Evolutionary conservation across 768 basidiomycete species (phyloP).

Genomic region (Auricularia cornea): DNA sequence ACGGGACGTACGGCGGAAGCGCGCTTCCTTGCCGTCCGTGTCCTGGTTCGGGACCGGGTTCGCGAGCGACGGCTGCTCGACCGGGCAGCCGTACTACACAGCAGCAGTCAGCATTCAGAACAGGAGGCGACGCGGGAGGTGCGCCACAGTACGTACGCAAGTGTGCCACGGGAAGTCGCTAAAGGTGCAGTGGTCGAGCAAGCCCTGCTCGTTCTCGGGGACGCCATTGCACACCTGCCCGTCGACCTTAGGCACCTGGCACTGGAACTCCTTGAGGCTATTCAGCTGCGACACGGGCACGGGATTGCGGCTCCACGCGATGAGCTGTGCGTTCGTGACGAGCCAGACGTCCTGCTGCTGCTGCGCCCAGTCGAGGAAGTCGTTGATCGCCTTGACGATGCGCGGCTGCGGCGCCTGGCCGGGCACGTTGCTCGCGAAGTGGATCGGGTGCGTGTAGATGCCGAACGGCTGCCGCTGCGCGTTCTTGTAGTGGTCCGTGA

Average conservation of each 20-base stretch:
- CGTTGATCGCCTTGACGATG: conserved; percentile 68
- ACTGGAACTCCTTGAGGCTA: conserved; percentile 46
- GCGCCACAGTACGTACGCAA: conserved; percentile 42
- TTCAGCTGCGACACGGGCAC: conserved; percentile 53
- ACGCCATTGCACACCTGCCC: conserved; percentile 71
- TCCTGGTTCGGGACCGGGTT: conserved; percentile 64
- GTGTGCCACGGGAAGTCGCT: conserved; percentile 72
- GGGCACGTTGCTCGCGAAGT: conserved; percentile 39
- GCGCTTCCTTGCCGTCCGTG: conserved; percentile 34
- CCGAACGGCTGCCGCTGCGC: conserved; percentile 72
- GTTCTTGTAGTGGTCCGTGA: conserved; percentile 54
- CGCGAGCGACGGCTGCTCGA: conserved; percentile 38
- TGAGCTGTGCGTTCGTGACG: conserved; percentile 60
- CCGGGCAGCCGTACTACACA: conserved; percentile 65
- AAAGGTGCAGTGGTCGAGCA: conserved; percentile 56
- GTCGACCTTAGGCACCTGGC: conserved; percentile 53
- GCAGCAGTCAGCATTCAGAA: not conserved
- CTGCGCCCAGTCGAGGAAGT: conserved; percentile 78
- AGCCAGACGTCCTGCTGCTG: conserved; percentile 66
- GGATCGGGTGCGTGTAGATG: conserved; percentile 75
- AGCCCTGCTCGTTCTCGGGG: conserved; percentile 53
- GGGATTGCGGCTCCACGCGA: conserved; percentile 68
- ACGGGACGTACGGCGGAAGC: conserved; percentile 46
- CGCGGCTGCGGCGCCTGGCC: conserved; percentile 44
- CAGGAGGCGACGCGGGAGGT: not conserved